Evolutionary conservation across 75 land plant species (phyloP).

Genomic region (Isoetes taiwanensis): DNA sequence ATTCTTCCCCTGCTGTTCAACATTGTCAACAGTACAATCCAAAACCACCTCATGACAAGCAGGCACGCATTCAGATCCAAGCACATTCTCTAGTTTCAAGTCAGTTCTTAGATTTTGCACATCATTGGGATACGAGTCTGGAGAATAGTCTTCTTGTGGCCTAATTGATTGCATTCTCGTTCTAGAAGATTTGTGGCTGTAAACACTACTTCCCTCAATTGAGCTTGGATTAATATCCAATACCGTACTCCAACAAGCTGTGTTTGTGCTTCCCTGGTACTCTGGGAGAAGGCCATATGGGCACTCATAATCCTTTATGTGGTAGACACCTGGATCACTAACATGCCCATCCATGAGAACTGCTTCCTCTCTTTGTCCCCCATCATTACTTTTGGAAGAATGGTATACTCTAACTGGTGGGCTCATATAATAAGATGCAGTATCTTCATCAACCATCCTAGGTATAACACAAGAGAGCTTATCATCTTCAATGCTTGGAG

Average conservation of each 20-base stretch:
- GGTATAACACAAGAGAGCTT: too few species aligned
- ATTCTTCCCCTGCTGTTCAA: background rate
- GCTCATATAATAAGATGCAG: slow-evolving; percentile 9
- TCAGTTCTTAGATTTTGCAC: slow-evolving; percentile 7
- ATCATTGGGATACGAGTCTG: slow-evolving; percentile 1
- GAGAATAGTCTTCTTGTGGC: background rate
- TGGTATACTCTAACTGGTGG: background rate
- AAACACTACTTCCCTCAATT: slow-evolving; percentile 2
- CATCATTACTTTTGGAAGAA: background rate
- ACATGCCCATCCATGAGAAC: slow-evolving; percentile 8
- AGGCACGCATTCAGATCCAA: background rate
- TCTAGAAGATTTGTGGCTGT: background rate
- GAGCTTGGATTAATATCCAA: slow-evolving; percentile 11
- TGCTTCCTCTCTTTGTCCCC: background rate
- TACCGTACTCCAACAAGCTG: background rate
- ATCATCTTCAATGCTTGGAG: too few species aligned
- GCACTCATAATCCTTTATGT: slow-evolving; percentile 1
- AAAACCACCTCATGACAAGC: background rate
- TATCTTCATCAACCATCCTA: slow-evolving; percentile 11
- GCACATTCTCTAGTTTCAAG: background rate
- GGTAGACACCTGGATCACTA: slow-evolving; percentile 21
- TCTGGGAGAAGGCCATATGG: background rate
- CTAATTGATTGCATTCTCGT: background rate
- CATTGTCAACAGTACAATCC: background rate
- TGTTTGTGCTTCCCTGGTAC: background rate